A percentile compares a stretch with the other conserved stretches of the same genome.
phyloP scores from a whole-genome alignment of 129 eudicot species.

The Tagetes erecta region DNA sequence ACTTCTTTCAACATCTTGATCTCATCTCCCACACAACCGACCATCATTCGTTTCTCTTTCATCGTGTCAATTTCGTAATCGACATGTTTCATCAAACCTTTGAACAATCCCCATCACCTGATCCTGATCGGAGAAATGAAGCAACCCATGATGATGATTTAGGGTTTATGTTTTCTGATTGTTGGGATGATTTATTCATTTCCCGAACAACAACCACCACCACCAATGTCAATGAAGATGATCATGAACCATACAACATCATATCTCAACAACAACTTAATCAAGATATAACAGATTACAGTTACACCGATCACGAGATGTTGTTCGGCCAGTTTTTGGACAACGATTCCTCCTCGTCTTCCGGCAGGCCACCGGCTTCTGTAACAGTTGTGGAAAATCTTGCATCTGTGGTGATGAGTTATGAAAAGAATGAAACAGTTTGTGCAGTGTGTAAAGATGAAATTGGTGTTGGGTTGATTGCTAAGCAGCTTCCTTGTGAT shows the following conservation, averaged over 20 bases:
- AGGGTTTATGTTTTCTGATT: slow-evolving; percentile 37
- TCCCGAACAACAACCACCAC: slow-evolving; percentile 27
- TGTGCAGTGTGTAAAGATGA: slow-evolving; percentile 85
- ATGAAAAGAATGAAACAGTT: slow-evolving; percentile 35
- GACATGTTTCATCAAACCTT: slow-evolving; percentile 52
- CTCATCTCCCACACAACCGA: background rate
- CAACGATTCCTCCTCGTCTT: slow-evolving; percentile 22
- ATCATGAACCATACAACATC: slow-evolving; percentile 29
- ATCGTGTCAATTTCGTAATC: slow-evolving; percentile 47
- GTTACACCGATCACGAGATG: slow-evolving; percentile 47
- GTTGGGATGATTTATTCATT: slow-evolving; percentile 34
- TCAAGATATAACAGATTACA: slow-evolving; percentile 28
- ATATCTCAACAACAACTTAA: background rate
- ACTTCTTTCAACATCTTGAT: slow-evolving; percentile 21
- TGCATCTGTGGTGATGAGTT: slow-evolving; percentile 32
- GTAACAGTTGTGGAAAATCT: slow-evolving; percentile 46
- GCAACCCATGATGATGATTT: slow-evolving; percentile 4
- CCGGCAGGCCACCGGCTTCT: slow-evolving; percentile 69
- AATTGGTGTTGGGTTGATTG: slow-evolving; percentile 51
- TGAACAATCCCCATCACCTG: slow-evolving; percentile 40
- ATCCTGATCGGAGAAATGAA: background rate
- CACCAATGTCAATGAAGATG: slow-evolving; percentile 41
- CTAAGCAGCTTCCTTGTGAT: slow-evolving; percentile 55
- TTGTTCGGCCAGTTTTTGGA: slow-evolving; percentile 66
- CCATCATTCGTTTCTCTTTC: slow-evolving; percentile 10